Evolutionary conservation across 2,329 filamentous ascomycete genomes (phyloP).

Genomic region (Aspergillaceae sp.): DNA sequence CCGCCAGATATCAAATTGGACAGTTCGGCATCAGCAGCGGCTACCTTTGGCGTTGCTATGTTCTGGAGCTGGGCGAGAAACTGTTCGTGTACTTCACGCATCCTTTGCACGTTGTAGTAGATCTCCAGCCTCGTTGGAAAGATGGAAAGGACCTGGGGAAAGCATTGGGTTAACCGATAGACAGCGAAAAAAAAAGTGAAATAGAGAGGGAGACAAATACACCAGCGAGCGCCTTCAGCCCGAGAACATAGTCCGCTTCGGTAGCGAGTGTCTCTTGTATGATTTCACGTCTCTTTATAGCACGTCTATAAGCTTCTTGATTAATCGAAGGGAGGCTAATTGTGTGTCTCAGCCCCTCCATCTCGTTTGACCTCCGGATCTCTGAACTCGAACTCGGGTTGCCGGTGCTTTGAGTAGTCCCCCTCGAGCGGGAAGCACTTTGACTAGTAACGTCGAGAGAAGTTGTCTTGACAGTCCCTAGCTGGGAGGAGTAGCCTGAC

Average conservation of each 20-base stretch:
- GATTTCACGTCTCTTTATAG: constrained; percentile 66
- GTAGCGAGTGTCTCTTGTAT: constrained; percentile 79
- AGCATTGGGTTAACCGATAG: constrained; percentile 23
- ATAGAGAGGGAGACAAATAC: constrained; percentile 41
- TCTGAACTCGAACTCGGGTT: constrained; percentile 50
- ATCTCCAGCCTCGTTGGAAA: constrained; percentile 67
- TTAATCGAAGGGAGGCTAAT: constrained; percentile 50
- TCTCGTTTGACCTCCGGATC: constrained; percentile 54
- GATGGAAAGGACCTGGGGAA: constrained; percentile 59
- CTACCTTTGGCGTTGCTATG: constrained; percentile 47
- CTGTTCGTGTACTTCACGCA: constrained; percentile 74
- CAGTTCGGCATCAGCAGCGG: constrained; percentile 8
- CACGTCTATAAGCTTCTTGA: constrained; percentile 59
- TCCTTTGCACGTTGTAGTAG: constrained; percentile 68
- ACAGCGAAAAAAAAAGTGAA: background rate
- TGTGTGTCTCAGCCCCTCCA: constrained; percentile 46
- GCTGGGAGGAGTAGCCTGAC: constrained; percentile 70
- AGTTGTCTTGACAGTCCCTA: constrained; percentile 72
- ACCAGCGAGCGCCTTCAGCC: constrained; percentile 77
- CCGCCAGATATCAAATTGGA: constrained; percentile 16
- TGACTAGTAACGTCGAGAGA: constrained; percentile 67
- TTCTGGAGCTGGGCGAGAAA: constrained; percentile 67
- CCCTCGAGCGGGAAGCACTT: constrained; percentile 57
- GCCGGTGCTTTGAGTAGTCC: constrained; percentile 52
- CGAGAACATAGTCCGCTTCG: constrained; percentile 80